These are phyloP conservation scores for Corylus heterophylla DNA, from an alignment of 306 rosid genomes.

Conservation along the genomic window DNA sequence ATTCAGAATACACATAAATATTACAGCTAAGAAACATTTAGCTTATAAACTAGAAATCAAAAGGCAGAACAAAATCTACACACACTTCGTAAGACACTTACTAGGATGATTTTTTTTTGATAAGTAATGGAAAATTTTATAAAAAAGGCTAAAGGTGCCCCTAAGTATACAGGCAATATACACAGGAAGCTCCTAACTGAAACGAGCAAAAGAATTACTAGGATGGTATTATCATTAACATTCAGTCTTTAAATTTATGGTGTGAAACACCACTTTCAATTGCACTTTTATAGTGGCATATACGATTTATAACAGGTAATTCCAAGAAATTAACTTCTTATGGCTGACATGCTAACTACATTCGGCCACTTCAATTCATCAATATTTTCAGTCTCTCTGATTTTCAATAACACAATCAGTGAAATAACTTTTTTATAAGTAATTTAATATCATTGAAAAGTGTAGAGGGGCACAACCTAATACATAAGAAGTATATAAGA, in stretches of 20 bases:
- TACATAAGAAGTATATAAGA: too few species aligned
- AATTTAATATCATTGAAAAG: too few species aligned
- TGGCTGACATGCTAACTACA: neutral
- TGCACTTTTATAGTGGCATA: neutral
- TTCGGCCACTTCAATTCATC: neutral
- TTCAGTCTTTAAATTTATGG: neutral
- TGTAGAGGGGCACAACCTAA: too few species aligned
- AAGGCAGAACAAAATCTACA: neutral
- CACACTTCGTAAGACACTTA: neutral
- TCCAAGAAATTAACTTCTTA: neutral
- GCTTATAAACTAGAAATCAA: neutral
- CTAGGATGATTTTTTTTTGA: too few species aligned
- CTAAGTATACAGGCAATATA: too few species aligned
- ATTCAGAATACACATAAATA: neutral
- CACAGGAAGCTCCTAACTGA: too few species aligned
- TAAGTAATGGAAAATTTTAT: too few species aligned
- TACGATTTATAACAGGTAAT: neutral
- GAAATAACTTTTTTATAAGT: too few species aligned
- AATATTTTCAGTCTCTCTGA: neutral
- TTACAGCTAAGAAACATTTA: conserved; percentile 2
- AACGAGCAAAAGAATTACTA: too few species aligned
- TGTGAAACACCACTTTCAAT: neutral
- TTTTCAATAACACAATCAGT: too few species aligned
- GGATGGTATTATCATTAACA: neutral
- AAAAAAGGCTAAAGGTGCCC: too few species aligned